These are phyloP conservation scores for Mycena venus DNA, from an alignment of 768 basidiomycete species.

Conservation along the genomic window DNA sequence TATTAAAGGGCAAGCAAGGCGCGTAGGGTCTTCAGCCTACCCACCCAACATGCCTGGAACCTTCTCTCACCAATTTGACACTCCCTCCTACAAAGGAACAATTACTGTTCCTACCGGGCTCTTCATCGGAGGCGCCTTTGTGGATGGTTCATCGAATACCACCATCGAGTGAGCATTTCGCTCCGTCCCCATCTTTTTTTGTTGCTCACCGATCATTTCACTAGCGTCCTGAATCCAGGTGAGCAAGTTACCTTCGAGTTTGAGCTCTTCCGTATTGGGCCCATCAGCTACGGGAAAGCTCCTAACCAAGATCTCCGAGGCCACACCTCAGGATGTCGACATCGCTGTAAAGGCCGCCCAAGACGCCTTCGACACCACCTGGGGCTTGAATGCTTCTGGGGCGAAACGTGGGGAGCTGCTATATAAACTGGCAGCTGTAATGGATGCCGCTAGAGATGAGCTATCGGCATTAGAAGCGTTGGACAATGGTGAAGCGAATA, in stretches of 20 bases:
- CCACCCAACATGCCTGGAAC: conserved; percentile 52
- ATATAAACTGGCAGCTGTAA: conserved; percentile 63
- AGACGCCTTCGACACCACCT: conserved; percentile 44
- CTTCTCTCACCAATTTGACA: conserved; percentile 60
- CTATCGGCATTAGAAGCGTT: conserved; percentile 66
- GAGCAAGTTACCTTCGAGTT: conserved; percentile 19
- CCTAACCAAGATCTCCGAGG: conserved; percentile 70
- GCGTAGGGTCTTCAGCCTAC: neutral
- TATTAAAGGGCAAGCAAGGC: too few relatives aligned
- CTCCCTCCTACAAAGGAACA: conserved; percentile 59
- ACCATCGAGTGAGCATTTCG: conserved; percentile 75
- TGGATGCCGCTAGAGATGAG: conserved; percentile 61
- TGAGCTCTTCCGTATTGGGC: conserved; percentile 16
- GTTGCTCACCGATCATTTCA: neutral
- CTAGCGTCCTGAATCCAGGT: conserved; percentile 73
- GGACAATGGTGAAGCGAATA: conserved; percentile 54
- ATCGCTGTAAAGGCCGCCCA: conserved; percentile 77
- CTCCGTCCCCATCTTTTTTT: neutral
- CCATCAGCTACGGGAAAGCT: conserved; percentile 72
- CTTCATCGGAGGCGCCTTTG: conserved; percentile 80
- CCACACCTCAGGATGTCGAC: conserved; percentile 80
- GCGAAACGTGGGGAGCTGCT: conserved; percentile 55
- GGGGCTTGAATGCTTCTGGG: conserved; percentile 66
- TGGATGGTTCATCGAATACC: conserved; percentile 66
- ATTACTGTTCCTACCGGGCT: conserved; percentile 66